Conservation (phyloP, 2,329 filamentous ascomycete genomes). For the Colletotrichum lindemuthianum region DNA sequence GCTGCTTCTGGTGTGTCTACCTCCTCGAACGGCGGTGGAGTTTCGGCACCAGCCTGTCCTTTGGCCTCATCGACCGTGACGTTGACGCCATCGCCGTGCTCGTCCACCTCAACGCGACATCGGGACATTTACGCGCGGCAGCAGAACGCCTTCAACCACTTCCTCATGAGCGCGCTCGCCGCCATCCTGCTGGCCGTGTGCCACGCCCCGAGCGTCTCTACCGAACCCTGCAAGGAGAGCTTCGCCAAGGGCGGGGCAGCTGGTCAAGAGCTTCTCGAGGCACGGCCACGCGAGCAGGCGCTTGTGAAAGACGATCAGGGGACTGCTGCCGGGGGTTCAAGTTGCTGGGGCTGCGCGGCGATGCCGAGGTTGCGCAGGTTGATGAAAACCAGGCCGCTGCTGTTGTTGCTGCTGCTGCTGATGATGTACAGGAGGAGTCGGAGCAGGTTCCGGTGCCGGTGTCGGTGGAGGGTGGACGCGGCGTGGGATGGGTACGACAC, state of each 20-base stretch:
- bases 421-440: constrained; percentile 21
- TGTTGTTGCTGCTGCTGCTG: not conserved
- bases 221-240: constrained; percentile 46
- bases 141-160: constrained; percentile 53
- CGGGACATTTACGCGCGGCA: constrained; percentile 50
- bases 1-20: constrained; percentile 62
- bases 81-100: constrained; percentile 55
- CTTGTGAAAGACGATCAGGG: constrained; percentile 49
- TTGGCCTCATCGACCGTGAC: constrained; percentile 58
- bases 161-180: constrained; percentile 50
- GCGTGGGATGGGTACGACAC: constrained; percentile 19
- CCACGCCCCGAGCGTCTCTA: constrained; percentile 54
- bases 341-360: constrained; percentile 39
- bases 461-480: constrained; percentile 3
- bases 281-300: constrained; percentile 46
- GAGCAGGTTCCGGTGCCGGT: not conserved
- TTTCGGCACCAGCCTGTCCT: constrained; percentile 61
- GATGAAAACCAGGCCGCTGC: not conserved
- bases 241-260: constrained; percentile 46
- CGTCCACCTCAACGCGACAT: constrained; percentile 47
- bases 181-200: constrained; percentile 55
- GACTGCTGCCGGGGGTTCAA: constrained; percentile 47
- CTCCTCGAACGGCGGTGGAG: constrained; percentile 62
- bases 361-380: constrained; percentile 14
- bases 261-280: constrained; percentile 46